Conservation (phyloP, 176 grass and related monocot genomes). For the Oryza longistaminata region DNA sequence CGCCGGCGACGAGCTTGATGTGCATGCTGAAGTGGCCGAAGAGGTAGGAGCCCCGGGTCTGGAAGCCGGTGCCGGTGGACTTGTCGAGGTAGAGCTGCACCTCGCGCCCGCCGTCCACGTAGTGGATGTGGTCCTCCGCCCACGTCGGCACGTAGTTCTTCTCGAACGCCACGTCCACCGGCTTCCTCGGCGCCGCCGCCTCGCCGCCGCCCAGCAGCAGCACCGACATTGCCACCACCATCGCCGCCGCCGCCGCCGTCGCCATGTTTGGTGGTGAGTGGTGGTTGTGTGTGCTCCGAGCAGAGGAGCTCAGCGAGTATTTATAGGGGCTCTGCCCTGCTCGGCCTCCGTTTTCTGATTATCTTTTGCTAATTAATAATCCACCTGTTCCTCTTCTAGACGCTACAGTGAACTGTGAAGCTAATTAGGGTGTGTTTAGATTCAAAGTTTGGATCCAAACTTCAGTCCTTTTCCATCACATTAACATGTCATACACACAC, state of each 20-base stretch:
- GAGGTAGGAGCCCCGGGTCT: constrained; percentile 75
- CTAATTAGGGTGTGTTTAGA: too few species aligned
- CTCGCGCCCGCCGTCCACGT: constrained; percentile 61
- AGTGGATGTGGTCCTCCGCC: constrained; percentile 80
- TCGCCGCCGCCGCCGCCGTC: neutral
- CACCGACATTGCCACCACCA: neutral
- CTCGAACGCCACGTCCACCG: constrained; percentile 65
- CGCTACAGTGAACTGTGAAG: too few species aligned
- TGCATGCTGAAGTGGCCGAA: constrained; percentile 92
- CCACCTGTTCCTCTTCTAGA: neutral
- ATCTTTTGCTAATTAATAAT: neutral
- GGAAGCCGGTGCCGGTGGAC: constrained; percentile 69
- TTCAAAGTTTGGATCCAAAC: too few species aligned
- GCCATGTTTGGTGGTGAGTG: too few species aligned
- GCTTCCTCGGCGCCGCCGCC: constrained; percentile 53
- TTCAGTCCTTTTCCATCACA: too few species aligned
- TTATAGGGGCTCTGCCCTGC: neutral
- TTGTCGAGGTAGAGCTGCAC: constrained; percentile 68
- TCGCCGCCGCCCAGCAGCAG: neutral
- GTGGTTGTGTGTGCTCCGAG: neutral
- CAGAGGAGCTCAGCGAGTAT: neutral
- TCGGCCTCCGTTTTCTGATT: neutral
- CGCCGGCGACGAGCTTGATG: constrained; percentile 80
- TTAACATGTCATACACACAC: too few species aligned
- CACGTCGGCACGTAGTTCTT: constrained; percentile 83